Evolutionary conservation across 2,329 filamentous ascomycete species (phyloP).

Genomic region (Epichloe hybrida): DNA sequence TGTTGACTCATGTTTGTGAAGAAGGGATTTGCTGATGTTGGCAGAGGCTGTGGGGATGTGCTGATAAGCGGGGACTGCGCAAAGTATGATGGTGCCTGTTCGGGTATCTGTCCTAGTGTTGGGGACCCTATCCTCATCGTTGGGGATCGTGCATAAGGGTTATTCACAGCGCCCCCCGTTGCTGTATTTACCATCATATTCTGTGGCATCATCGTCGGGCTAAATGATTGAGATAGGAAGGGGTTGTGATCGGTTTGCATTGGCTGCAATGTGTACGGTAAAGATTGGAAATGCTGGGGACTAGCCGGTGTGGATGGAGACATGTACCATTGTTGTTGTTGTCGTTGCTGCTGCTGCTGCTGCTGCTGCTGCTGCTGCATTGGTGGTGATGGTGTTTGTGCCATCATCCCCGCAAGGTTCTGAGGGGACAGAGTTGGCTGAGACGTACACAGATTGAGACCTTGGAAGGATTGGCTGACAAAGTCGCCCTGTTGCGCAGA

Average conservation of each 20-base stretch:
- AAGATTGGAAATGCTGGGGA: conserved; percentile 25
- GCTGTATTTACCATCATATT: conserved; percentile 27
- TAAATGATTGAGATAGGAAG: conserved; percentile 29
- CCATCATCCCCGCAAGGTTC: conserved; percentile 46
- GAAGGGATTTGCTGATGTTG: conserved; percentile 25
- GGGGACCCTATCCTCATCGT: conserved; percentile 37
- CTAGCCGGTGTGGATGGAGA: conserved; percentile 29
- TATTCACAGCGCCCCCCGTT: conserved; percentile 23
- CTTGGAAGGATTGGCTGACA: conserved; percentile 60
- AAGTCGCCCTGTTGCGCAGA: conserved; percentile 25
- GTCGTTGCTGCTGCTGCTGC: conserved; percentile 19
- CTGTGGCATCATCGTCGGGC: conserved; percentile 20
- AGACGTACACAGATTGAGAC: conserved; percentile 49
- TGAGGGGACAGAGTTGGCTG: conserved; percentile 43
- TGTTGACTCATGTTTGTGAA: conserved; percentile 18
- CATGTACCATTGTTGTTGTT: conserved; percentile 27
- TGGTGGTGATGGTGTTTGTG: background rate
- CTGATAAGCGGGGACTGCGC: conserved; percentile 29
- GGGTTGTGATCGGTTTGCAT: conserved; percentile 36
- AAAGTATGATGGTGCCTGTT: conserved; percentile 35
- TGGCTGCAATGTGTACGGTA: conserved; percentile 22
- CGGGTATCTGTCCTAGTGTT: conserved; percentile 36
- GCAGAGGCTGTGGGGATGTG: conserved; percentile 15
- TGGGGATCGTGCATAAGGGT: conserved; percentile 37
- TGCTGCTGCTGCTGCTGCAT: conserved; percentile 15